Percentiles rank a stretch among this genome's conserved stretches.
phyloP scores from a whole-genome alignment of 148 eudicot genomes.

The Heliamphora exappendiculata region DNA sequence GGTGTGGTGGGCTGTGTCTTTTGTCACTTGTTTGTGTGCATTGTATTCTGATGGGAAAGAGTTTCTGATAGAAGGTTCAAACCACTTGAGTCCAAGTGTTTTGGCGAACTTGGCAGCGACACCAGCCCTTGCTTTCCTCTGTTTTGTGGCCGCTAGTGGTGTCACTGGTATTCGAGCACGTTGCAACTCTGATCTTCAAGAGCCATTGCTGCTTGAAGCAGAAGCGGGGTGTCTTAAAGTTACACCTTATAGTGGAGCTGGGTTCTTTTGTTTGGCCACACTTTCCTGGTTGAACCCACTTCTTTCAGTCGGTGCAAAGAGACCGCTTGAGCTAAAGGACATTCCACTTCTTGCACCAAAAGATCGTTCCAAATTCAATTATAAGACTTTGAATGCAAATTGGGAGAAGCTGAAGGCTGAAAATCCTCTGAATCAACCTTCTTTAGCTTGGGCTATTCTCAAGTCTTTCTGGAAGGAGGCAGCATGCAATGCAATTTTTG shows the following conservation, averaged over 20 bases:
- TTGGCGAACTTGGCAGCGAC: conserved; percentile 51
- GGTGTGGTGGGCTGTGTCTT: conserved; percentile 87
- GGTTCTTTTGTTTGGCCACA: conserved; percentile 69
- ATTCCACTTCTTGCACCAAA: conserved; percentile 82
- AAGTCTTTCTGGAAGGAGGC: conserved; percentile 87
- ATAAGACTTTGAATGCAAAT: conserved; percentile 58
- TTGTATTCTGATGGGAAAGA: conserved; percentile 60
- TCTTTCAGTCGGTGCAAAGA: conserved; percentile 77
- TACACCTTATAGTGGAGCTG: conserved; percentile 84
- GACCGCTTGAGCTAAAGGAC: conserved; percentile 84
- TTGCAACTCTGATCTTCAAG: conserved; percentile 71
- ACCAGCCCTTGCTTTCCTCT: conserved; percentile 76
- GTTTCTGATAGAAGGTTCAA: conserved; percentile 46
- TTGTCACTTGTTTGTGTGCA: conserved; percentile 48
- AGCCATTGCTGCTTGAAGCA: conserved; percentile 76
- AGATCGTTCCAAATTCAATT: conserved; percentile 79
- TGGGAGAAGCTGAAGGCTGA: conserved; percentile 77
- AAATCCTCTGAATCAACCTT: conserved; percentile 50
- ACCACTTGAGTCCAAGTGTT: conserved; percentile 56
- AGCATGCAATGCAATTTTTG: conserved; percentile 71
- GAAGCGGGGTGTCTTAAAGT: conserved; percentile 81
- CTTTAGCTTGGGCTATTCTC: conserved; percentile 71
- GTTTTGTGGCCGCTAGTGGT: conserved; percentile 65
- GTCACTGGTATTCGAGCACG: conserved; percentile 55
- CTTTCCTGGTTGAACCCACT: conserved; percentile 94